Conservation (phyloP, 2,329 filamentous ascomycete species). For the Metarhizium robertsii region DNA sequence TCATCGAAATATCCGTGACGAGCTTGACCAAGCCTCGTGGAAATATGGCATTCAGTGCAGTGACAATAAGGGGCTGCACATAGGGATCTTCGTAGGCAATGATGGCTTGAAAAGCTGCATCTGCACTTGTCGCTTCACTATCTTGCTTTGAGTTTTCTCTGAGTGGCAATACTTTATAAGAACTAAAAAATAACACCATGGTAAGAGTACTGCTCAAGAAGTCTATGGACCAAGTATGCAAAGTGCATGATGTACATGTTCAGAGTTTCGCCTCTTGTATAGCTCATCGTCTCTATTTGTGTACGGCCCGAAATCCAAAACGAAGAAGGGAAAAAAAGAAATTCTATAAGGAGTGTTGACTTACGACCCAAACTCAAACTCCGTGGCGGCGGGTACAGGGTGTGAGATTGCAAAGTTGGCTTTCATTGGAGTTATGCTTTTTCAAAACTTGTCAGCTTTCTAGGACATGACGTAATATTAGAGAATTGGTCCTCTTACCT, state of each 20-base stretch:
- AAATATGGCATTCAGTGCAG: slow-evolving; percentile 57
- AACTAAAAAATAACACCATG: slow-evolving; percentile 14
- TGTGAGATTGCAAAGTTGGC: slow-evolving; percentile 76
- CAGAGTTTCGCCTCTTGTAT: background rate
- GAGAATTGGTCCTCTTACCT: slow-evolving; percentile 46
- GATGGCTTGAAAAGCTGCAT: slow-evolving; percentile 45
- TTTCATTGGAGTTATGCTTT: slow-evolving; percentile 77
- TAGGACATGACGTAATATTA: background rate
- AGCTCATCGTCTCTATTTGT: slow-evolving; percentile 8
- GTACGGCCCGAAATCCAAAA: slow-evolving; percentile 7
- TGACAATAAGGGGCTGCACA: slow-evolving; percentile 75
- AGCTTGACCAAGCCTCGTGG: slow-evolving; percentile 44
- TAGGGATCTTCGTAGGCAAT: slow-evolving; percentile 83
- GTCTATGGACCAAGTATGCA: slow-evolving; percentile 18
- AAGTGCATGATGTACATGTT: slow-evolving; percentile 19
- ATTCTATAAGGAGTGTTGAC: background rate
- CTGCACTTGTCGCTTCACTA: background rate
- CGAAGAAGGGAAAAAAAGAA: slow-evolving; percentile 4
- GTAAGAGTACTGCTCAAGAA: slow-evolving; percentile 23
- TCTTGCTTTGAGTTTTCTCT: slow-evolving; percentile 8
- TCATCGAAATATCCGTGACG: slow-evolving; percentile 33
- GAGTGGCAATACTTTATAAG: slow-evolving; percentile 11
- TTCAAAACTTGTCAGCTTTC: background rate
- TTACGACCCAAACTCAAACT: slow-evolving; percentile 66
- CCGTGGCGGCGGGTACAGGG: slow-evolving; percentile 41